phyloP scores from a whole-genome alignment of 371 early-diverging fungal genomes.

The Mucor indicus region DNA sequence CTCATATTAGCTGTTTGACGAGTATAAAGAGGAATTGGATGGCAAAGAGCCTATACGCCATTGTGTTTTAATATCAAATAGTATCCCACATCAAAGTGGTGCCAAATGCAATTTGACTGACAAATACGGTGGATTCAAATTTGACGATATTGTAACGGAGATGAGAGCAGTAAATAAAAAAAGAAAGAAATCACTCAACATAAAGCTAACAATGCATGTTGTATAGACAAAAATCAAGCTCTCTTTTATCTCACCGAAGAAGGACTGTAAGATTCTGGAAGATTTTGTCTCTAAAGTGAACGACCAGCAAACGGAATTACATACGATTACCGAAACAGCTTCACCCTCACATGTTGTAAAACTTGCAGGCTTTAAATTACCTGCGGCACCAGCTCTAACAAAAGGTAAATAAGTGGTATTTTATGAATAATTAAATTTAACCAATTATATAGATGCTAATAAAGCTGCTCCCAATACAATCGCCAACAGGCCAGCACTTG shows the following conservation, averaged over 20 bases:
- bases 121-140: slow-evolving; percentile 46
- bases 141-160: slow-evolving; percentile 42
- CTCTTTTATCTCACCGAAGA: slow-evolving; percentile 43
- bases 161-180: slow-evolving; percentile 42
- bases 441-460: no score
- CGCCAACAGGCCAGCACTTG: background rate
- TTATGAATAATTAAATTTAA: no score
- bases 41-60: slow-evolving; percentile 49
- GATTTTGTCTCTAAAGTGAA: slow-evolving; percentile 33
- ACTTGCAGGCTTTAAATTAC: slow-evolving; percentile 57
- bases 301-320: slow-evolving; percentile 31
- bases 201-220: no score
- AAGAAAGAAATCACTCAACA: background rate
- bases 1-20: slow-evolving; percentile 59
- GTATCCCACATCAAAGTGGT: slow-evolving; percentile 47
- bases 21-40: slow-evolving; percentile 41
- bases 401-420: slow-evolving; percentile 1
- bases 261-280: slow-evolving; percentile 34
- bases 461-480: no score
- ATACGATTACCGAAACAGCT: slow-evolving; percentile 38
- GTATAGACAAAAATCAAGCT: slow-evolving; percentile 40
- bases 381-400: slow-evolving; percentile 9
- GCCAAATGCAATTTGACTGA: slow-evolving; percentile 47
- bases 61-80: slow-evolving; percentile 54
- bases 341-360: slow-evolving; percentile 44